Percentiles rank a stretch among this genome's conserved stretches.
phyloP scores from a whole-genome alignment of 192 early-diverging fungal species.

The Coemansia sp. region DNA sequence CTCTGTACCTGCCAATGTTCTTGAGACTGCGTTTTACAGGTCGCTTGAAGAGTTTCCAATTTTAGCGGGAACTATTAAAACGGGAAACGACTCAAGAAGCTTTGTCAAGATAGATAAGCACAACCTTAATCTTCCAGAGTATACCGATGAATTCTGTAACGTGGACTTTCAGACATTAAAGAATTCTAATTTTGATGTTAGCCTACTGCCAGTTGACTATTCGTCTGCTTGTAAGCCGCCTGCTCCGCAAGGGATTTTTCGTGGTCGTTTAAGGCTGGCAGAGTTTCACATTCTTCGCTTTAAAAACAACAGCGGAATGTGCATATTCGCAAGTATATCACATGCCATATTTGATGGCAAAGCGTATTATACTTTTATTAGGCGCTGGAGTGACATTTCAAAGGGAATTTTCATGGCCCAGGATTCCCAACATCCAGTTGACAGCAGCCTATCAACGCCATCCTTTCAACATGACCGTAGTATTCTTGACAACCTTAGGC shows the following conservation, averaged over 20 bases:
- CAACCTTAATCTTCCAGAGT: constrained; percentile 32
- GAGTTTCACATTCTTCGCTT: neutral
- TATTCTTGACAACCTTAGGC: neutral
- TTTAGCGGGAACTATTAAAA: constrained; percentile 9
- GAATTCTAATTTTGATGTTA: constrained; percentile 4
- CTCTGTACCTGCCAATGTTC: constrained; percentile 14
- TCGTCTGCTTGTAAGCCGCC: neutral
- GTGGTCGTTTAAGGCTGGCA: neutral
- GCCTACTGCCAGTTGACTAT: neutral
- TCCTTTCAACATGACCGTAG: neutral
- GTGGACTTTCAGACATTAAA: constrained; percentile 7
- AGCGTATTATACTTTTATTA: neutral
- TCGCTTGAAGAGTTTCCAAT: constrained; percentile 18
- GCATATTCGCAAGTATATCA: neutral
- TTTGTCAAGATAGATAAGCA: constrained; percentile 5
- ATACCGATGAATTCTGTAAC: constrained; percentile 5
- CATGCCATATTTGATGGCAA: neutral
- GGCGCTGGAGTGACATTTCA: neutral
- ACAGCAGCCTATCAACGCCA: neutral
- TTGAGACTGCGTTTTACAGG: constrained; percentile 18
- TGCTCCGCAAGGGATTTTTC: neutral
- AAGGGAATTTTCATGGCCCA: neutral
- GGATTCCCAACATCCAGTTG: neutral
- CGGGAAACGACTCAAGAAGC: neutral
- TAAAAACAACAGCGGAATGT: neutral